phyloP scores from a whole-genome alignment of 495 filamentous ascomycete species.

The Neurospora sp. region DNA sequence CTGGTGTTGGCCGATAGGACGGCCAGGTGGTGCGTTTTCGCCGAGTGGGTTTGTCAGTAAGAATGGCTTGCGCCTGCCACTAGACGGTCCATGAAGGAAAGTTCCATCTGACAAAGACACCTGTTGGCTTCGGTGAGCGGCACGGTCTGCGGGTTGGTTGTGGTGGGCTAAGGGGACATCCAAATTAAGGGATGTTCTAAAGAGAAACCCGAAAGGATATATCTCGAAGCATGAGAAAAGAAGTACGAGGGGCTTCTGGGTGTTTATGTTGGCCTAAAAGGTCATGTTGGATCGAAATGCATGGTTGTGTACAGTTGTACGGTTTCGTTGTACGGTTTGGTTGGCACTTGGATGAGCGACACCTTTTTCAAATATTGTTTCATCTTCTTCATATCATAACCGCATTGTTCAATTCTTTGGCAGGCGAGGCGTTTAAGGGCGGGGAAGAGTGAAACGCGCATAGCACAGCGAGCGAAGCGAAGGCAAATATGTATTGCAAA shows the following conservation, averaged over 20 bases:
- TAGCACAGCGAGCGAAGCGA: background rate
- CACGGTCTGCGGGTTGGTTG: background rate
- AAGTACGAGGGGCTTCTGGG: background rate
- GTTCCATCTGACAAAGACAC: too few relatives aligned
- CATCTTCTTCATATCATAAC: background rate
- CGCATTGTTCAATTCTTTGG: background rate
- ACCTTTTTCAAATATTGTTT: background rate
- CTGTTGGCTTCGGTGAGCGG: too few relatives aligned
- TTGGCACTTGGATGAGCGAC: background rate
- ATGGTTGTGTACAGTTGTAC: background rate
- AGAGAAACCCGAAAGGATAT: background rate
- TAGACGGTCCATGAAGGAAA: too few relatives aligned
- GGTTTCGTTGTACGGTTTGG: background rate
- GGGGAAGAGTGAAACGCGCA: background rate
- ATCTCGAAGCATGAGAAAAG: background rate
- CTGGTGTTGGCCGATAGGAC: slow-evolving; percentile 91
- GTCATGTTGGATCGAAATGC: background rate
- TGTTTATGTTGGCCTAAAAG: background rate
- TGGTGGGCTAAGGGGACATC: background rate
- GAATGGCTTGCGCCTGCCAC: slow-evolving; percentile 5
- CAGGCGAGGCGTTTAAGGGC: background rate
- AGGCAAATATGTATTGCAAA: background rate
- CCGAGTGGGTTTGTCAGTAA: slow-evolving; percentile 68
- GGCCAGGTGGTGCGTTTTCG: slow-evolving; percentile 97
- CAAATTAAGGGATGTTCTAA: background rate